phyloP scores from a whole-genome alignment of 1,139 yeast genomes.

The Eremothecium gossypii region DNA sequence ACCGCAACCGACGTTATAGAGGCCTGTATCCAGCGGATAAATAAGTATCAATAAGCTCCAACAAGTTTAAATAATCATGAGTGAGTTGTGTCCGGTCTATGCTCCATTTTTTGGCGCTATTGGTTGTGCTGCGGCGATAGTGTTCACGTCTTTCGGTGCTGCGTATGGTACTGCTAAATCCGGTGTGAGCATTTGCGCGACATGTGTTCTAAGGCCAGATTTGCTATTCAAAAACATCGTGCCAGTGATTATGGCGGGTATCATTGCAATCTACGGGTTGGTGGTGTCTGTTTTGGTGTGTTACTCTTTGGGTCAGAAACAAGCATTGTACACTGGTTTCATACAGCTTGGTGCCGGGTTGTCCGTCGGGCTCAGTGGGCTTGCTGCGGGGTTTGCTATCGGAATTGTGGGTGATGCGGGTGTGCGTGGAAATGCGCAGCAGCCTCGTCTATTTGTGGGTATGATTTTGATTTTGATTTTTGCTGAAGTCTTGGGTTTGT shows the following conservation, averaged over 20 bases:
- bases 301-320: constrained; percentile 78
- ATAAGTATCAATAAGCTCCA: too few relatives aligned
- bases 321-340: constrained; percentile 94
- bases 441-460: constrained; percentile 94
- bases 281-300: constrained; percentile 95
- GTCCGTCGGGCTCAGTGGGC: constrained; percentile 93
- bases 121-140: constrained; percentile 98
- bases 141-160: constrained; percentile 98
- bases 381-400: constrained; percentile 97
- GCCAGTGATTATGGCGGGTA: constrained; percentile 99
- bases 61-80: constrained; percentile 12
- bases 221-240: constrained; percentile 80
- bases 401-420: constrained; percentile 99
- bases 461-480: constrained; percentile 95
- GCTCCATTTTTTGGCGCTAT: constrained; percentile 91
- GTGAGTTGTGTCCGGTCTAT: constrained; percentile 34
- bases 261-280: constrained; percentile 96
- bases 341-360: constrained; percentile 98
- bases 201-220: constrained; percentile 96
- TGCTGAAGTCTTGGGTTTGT: constrained; percentile 96
- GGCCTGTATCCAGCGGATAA: too few relatives aligned
- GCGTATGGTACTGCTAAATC: constrained; percentile 99
- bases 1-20: too few relatives aligned
- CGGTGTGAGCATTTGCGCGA: constrained; percentile 99
- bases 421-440: constrained; percentile 93